Conservation (phyloP, 768 basidiomycete genomes). For the Psilocybe subaeruginosa region DNA sequence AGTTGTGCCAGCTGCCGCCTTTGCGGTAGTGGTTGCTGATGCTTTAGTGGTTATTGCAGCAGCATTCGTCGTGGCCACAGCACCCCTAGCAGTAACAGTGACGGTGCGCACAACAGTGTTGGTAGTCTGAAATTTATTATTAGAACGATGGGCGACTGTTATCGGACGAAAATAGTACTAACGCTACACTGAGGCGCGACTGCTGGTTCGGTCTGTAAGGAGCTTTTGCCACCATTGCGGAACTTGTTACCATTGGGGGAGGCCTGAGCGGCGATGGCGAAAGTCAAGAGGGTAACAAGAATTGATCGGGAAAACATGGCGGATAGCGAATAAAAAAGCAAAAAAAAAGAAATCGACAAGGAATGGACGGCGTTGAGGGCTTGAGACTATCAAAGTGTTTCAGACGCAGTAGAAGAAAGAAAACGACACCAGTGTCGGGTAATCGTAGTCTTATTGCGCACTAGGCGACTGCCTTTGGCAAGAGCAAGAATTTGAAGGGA, state of each 20-base stretch:
- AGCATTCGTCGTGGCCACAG: conserved; percentile 17
- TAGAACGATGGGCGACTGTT: conserved; percentile 6
- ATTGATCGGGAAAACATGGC: conserved; percentile 46
- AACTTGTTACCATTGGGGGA: conserved; percentile 25
- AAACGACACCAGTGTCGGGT: conserved; percentile 61
- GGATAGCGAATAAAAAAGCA: conserved; percentile 19
- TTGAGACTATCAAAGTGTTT: conserved; percentile 27
- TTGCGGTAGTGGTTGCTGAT: conserved; percentile 5
- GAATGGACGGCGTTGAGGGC: conserved; percentile 26
- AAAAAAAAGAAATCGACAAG: conserved; percentile 16
- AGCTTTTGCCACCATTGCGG: conserved; percentile 3
- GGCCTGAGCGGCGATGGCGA: conserved; percentile 38
- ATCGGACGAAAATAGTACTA: conserved; percentile 6
- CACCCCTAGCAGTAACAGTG: conserved; percentile 35
- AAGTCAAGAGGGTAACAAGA: conserved; percentile 41
- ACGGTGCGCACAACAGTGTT: conserved; percentile 34
- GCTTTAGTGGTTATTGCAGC: background rate
- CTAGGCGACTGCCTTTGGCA: conserved; percentile 42
- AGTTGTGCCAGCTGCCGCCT: conserved; percentile 10
- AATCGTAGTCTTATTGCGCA: conserved; percentile 44
- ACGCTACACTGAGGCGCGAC: conserved; percentile 23
- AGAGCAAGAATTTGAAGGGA: conserved; percentile 21
- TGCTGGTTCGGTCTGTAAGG: conserved; percentile 10
- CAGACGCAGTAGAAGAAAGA: conserved; percentile 33
- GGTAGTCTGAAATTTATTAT: conserved; percentile 19